Percentiles rank a stretch among this genome's conserved stretches.
Conservation (phyloP, 176 grass and related monocot genomes). For the Elymus sibiricus region DNA sequence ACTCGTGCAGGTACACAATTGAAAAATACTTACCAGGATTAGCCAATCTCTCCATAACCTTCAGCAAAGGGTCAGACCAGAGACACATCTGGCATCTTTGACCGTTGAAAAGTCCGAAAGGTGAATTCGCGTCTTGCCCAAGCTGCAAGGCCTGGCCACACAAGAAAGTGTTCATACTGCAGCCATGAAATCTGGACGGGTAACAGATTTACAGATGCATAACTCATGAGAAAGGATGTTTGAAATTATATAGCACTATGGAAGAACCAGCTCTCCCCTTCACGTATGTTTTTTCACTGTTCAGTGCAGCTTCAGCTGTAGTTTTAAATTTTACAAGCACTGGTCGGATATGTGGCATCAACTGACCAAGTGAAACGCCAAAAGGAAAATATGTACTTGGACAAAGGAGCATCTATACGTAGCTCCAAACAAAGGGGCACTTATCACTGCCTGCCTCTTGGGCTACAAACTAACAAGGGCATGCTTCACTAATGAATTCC, state of each 20-base stretch:
- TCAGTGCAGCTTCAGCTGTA: not conserved
- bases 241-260: not conserved
- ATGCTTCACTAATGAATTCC: not conserved
- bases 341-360: not conserved
- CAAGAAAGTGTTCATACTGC: not conserved
- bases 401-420: not conserved
- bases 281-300: not conserved
- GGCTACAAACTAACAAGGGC: not conserved
- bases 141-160: conserved; percentile 79
- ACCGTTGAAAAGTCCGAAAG: conserved; percentile 73
- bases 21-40: conserved; percentile 62
- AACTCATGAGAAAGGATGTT: not conserved
- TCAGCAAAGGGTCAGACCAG: conserved; percentile 76
- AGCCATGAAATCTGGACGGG: conserved; percentile 1
- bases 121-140: conserved; percentile 76
- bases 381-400: not conserved
- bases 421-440: not conserved
- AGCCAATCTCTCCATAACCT: conserved; percentile 96
- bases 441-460: not conserved
- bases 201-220: not conserved
- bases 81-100: conserved; percentile 99
- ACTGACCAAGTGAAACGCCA: not conserved
- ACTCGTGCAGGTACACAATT: not conserved
- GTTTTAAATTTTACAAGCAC: not conserved
- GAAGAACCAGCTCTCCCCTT: not conserved